Evolutionary conservation across 768 basidiomycete genomes (phyloP).

Genomic region (Cyclocybe cylindracea): DNA sequence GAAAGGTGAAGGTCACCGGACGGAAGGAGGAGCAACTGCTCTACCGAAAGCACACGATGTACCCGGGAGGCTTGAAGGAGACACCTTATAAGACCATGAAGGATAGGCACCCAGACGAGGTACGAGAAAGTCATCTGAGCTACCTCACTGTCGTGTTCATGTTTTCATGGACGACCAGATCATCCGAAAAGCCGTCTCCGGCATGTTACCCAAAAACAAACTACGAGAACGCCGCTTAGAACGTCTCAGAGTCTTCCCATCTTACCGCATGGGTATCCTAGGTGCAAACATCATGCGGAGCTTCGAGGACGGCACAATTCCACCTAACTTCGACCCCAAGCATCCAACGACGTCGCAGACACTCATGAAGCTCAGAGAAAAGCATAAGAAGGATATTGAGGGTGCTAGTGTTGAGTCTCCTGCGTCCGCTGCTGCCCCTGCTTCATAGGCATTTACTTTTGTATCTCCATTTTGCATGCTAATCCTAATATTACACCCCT

Average conservation of each 20-base stretch:
- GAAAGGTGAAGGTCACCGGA: slow-evolving; percentile 83
- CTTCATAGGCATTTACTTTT: too few relatives aligned
- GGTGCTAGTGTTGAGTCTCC: background rate
- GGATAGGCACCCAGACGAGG: slow-evolving; percentile 86
- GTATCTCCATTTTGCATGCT: too few relatives aligned
- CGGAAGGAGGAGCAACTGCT: slow-evolving; percentile 85
- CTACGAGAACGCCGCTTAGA: slow-evolving; percentile 87
- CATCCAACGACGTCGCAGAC: slow-evolving; percentile 40
- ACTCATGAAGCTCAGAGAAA: slow-evolving; percentile 33
- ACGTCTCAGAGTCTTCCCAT: slow-evolving; percentile 86
- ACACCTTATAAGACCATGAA: slow-evolving; percentile 85
- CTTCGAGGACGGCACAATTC: slow-evolving; percentile 81
- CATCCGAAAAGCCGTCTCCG: slow-evolving; percentile 92
- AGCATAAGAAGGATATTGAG: slow-evolving; percentile 10
- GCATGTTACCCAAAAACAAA: slow-evolving; percentile 99
- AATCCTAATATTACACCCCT: too few relatives aligned
- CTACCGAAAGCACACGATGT: slow-evolving; percentile 91
- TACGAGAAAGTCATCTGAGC: slow-evolving; percentile 35
- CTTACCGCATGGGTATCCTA: slow-evolving; percentile 73
- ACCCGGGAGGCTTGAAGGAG: slow-evolving; percentile 91
- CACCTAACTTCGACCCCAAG: slow-evolving; percentile 45
- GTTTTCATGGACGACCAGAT: slow-evolving; percentile 53
- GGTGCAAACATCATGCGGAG: slow-evolving; percentile 76
- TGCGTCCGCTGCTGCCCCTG: too few relatives aligned
- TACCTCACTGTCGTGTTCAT: background rate